A percentile compares a stretch with the other conserved stretches of the same genome.
phyloP scores from a whole-genome alignment of 306 rosid genomes.

The Begonia peltatifolia region DNA sequence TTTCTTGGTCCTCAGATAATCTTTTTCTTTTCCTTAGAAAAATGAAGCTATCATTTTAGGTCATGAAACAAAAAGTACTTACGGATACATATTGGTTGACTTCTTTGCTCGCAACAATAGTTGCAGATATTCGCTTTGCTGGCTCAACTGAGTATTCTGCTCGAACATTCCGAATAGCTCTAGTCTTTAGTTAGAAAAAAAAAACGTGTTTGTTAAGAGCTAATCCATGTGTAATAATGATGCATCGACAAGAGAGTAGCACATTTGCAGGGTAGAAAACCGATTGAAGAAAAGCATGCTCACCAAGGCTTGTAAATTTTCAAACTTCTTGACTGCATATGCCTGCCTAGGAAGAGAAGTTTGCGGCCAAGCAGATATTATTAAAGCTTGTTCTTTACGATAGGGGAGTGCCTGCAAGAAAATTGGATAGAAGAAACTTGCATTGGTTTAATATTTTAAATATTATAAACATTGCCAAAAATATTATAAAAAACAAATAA shows the following conservation, averaged over 20 bases:
- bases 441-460: neutral
- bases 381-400: constrained; percentile 66
- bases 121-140: constrained; percentile 77
- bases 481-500: constrained; percentile 1
- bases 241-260: too few species aligned
- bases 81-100: constrained; percentile 66
- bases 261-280: neutral
- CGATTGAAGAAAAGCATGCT: constrained; percentile 14
- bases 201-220: neutral
- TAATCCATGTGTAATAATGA: too few species aligned
- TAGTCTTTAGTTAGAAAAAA: constrained; percentile 34
- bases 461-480: constrained; percentile 19
- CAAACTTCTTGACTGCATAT: constrained; percentile 61
- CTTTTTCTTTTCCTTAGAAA: too few species aligned
- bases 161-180: constrained; percentile 78
- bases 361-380: constrained; percentile 78
- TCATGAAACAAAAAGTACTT: constrained; percentile 14
- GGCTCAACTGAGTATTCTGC: constrained; percentile 98
- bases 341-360: constrained; percentile 52
- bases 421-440: neutral
- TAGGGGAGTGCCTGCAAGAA: constrained; percentile 69
- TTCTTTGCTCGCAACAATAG: constrained; percentile 70
- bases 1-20: too few species aligned
- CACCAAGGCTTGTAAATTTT: constrained; percentile 83
- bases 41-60: too few species aligned